Percentiles rank a stretch among this genome's conserved stretches.
Evolutionary conservation across 257 asterid species (phyloP).

Genomic region (Thymus quinquecostatus): DNA sequence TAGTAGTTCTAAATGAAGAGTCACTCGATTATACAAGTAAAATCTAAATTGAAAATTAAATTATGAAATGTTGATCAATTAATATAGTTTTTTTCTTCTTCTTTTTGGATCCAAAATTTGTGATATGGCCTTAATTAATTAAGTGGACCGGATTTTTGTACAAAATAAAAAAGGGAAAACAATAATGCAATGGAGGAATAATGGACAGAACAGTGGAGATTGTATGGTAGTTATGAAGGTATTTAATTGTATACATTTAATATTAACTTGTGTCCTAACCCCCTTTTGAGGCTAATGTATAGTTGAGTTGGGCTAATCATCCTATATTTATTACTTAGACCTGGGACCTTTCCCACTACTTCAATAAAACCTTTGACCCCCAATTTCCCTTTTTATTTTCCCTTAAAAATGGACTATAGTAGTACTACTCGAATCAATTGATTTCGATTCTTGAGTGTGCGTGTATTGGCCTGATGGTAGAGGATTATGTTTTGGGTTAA

Average conservation of each 20-base stretch:
- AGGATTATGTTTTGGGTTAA: no score
- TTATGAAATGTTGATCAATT: not conserved
- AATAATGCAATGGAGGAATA: conserved; percentile 19
- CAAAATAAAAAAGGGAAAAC: conserved; percentile 2
- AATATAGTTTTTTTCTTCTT: not conserved
- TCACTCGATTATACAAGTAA: not conserved
- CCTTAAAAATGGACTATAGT: no score
- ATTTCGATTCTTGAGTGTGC: not conserved
- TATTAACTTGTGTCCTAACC: not conserved
- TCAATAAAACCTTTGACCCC: not conserved
- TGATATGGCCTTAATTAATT: not conserved
- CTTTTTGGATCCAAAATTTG: not conserved
- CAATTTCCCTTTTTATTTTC: no score
- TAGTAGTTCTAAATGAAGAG: no score
- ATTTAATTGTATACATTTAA: not conserved
- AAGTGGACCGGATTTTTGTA: conserved; percentile 4
- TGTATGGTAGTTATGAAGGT: not conserved
- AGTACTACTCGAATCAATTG: no score
- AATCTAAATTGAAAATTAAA: not conserved
- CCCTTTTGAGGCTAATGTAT: conserved; percentile 22
- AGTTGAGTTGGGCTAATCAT: conserved; percentile 12
- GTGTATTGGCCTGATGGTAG: no score
- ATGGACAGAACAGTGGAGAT: conserved; percentile 5
- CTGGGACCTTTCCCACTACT: conserved; percentile 1
- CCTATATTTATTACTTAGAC: conserved; percentile 6